These are phyloP conservation scores for Blastomyces gilchristii DNA, from an alignment of 2,329 filamentous ascomycete genomes.

Conservation along the genomic window DNA sequence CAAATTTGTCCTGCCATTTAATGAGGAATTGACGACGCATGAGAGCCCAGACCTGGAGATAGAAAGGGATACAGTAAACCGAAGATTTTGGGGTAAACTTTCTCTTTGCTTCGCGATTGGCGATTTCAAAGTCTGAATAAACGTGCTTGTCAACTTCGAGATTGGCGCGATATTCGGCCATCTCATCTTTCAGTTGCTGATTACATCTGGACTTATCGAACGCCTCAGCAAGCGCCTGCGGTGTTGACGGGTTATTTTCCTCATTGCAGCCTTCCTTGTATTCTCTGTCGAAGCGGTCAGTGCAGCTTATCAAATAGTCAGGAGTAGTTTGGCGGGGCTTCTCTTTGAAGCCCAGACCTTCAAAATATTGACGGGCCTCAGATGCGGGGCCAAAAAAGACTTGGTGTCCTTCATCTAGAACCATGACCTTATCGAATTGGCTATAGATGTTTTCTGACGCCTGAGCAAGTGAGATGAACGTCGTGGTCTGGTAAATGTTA, in stretches of 20 bases:
- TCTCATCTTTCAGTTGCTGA: constrained; percentile 31
- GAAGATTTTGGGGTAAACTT: constrained; percentile 60
- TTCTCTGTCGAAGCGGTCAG: constrained; percentile 71
- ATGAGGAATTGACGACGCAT: constrained; percentile 71
- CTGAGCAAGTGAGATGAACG: constrained; percentile 79
- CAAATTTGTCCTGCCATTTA: constrained; percentile 62
- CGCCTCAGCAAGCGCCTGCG: constrained; percentile 54
- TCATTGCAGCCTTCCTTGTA: constrained; percentile 53
- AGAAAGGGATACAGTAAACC: constrained; percentile 74
- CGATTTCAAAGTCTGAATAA: constrained; percentile 65
- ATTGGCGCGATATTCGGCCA: constrained; percentile 54
- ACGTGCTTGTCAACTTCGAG: constrained; percentile 56
- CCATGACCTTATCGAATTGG: constrained; percentile 73
- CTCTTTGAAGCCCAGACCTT: constrained; percentile 61
- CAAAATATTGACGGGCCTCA: constrained; percentile 64
- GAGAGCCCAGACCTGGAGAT: constrained; percentile 50
- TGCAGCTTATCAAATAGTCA: constrained; percentile 73
- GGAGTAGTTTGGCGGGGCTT: constrained; percentile 70
- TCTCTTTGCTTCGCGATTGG: constrained; percentile 69
- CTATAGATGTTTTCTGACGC: constrained; percentile 72
- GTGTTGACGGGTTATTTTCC: constrained; percentile 49
- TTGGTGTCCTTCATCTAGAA: constrained; percentile 65
- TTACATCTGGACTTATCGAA: constrained; percentile 48
- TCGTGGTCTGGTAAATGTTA: constrained; percentile 72
- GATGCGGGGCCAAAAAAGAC: constrained; percentile 62